These are phyloP conservation scores for Glycine latifolia DNA, from an alignment of 306 rosid genomes.

Conservation along the genomic window DNA sequence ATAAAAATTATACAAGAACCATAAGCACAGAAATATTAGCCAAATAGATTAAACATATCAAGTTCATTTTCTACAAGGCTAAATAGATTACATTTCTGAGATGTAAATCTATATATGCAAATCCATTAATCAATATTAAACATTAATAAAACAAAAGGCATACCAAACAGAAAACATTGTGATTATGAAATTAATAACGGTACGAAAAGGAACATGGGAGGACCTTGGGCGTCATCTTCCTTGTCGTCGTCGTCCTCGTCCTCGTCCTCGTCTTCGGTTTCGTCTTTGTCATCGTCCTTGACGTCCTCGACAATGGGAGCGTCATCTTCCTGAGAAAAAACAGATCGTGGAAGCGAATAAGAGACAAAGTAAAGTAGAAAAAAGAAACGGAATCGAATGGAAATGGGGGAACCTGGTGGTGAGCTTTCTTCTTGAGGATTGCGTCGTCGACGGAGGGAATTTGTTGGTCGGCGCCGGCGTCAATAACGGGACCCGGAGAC, in stretches of 20 bases:
- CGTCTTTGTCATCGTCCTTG: conserved; percentile 62
- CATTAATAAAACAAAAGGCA: neutral
- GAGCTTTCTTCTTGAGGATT: conserved; percentile 48
- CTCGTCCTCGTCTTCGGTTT: conserved; percentile 55
- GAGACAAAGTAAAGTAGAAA: neutral
- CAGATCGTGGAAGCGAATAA: neutral
- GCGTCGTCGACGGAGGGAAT: conserved; percentile 50
- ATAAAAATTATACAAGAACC: neutral
- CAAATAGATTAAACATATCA: neutral
- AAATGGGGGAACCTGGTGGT: conserved; percentile 48
- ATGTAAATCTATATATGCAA: neutral
- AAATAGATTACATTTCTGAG: neutral
- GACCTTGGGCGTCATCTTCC: conserved; percentile 71
- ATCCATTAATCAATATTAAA: neutral
- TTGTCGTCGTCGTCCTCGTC: conserved; percentile 59
- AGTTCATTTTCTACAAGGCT: neutral
- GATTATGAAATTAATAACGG: neutral
- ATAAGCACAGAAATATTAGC: neutral
- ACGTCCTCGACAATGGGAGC: conserved; percentile 70
- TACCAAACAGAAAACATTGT: neutral
- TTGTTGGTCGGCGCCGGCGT: conserved; percentile 49
- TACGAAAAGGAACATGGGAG: too few species aligned
- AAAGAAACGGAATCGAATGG: neutral
- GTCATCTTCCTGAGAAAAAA: conserved; percentile 54
- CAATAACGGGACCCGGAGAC: conserved; percentile 81